These are phyloP conservation scores for Macroventuria anomochaeta DNA, from an alignment of 2,329 filamentous ascomycete genomes.

Conservation along the genomic window DNA sequence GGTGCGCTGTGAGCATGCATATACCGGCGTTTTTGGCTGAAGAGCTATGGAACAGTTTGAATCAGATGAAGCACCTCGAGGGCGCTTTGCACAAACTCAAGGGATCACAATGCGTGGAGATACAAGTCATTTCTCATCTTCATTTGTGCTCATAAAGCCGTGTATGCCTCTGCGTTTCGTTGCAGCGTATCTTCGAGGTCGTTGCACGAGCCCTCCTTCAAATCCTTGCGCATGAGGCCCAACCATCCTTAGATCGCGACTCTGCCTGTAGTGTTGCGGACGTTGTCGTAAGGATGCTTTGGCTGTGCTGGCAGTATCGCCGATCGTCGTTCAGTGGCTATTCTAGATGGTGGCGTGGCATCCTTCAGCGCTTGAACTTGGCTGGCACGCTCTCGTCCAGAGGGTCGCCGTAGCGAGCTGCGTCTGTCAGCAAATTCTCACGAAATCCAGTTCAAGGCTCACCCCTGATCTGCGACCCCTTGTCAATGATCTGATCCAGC, in stretches of 20 bases:
- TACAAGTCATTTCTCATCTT: background rate
- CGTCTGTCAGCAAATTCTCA: slow-evolving; percentile 19
- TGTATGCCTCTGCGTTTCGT: background rate
- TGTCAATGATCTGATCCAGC: slow-evolving; percentile 45
- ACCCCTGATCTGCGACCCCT: slow-evolving; percentile 44
- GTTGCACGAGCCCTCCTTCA: background rate
- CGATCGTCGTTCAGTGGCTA: background rate
- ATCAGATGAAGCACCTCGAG: background rate
- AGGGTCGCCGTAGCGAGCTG: slow-evolving; percentile 47
- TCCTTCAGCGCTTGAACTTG: slow-evolving; percentile 37
- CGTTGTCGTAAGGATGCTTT: background rate
- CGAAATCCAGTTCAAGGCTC: no score
- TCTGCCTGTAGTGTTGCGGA: background rate
- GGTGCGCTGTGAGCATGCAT: slow-evolving; percentile 31
- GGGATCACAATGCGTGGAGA: background rate
- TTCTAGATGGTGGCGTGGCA: background rate
- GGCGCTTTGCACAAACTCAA: background rate
- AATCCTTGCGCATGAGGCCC: background rate
- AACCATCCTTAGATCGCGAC: background rate
- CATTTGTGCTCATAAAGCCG: background rate
- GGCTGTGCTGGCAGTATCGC: background rate
- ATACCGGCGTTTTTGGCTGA: slow-evolving; percentile 33
- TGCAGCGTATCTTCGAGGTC: background rate
- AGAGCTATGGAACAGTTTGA: background rate
- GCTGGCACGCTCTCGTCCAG: slow-evolving; percentile 39